Base-by-base conservation (phyloP, 441 rosid species). In the Adansonia madagascariensis region DNA sequence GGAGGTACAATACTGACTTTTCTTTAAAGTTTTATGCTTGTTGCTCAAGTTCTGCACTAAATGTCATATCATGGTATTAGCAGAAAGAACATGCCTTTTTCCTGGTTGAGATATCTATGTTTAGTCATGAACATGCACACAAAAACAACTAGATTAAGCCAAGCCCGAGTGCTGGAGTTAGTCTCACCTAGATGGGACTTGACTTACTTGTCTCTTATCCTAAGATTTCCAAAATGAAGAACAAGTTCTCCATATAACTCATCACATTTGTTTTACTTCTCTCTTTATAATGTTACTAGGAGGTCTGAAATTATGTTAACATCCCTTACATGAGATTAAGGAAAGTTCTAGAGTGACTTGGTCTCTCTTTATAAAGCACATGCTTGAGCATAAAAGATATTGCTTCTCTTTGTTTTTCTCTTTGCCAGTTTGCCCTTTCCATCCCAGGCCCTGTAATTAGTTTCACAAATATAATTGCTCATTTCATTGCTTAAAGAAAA, bases 1-100 rank as follows among this genome's bases (percentile, higher is more conserved):
- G 71, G 62, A 85, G 90, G 90, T 87, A 84, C 17, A 47, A 10
- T 31, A 46, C 35, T 63, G 10, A 14, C 47, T 76, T 73, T 75
- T 59, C 67, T 20, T 22, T 59, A 55, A 27, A 55, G 20, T 31
- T 62, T 55, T 72, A 5, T 60, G 6, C 35, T 55, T 72, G 64
- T 55, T 72, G 50, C 17, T 55, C 27, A 3, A 55, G 35, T 39
- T 43, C 50, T 17, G 3, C 6, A 17, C 49, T 47, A 6, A 6
- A 15, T 22, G 18, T 72, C 63, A 39, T 17, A 72, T 55, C 35
- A 72, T 35, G 15, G 8, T 39, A 39, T 71, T 17, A 2, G 35
- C 49, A 1, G 17, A 71, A 35, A 50, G 27, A 55, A 5, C 9
- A 39, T 31, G 46, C 47, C 27, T 31, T 17, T 50, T 62, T 72